These are phyloP conservation scores for Phytophthora sp. DNA, from an alignment of 352 stramenopile species.

Conservation along the genomic window DNA sequence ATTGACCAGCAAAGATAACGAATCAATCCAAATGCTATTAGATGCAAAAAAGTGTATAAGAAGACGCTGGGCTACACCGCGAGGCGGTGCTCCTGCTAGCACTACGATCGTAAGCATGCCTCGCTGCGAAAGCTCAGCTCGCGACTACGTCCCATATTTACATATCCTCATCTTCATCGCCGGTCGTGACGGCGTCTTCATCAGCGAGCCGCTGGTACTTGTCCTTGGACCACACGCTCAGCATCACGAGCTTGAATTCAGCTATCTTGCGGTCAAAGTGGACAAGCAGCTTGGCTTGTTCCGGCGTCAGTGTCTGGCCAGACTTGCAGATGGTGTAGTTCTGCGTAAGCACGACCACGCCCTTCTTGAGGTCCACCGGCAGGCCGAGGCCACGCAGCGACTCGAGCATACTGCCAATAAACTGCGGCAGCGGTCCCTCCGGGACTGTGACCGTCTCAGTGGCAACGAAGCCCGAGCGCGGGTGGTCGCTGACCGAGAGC, in stretches of 20 bases:
- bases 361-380: constrained; percentile 97
- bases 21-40: constrained; percentile 34
- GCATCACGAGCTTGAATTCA: constrained; percentile 82
- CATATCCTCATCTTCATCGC: constrained; percentile 65
- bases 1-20: not conserved
- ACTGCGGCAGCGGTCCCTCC: constrained; percentile 90
- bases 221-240: constrained; percentile 81
- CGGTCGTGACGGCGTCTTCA: constrained; percentile 37
- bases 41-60: constrained; percentile 36
- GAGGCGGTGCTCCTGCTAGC: constrained; percentile 1
- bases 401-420: constrained; percentile 97
- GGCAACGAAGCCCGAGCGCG: constrained; percentile 93
- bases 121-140: constrained; percentile 7
- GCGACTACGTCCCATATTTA: constrained; percentile 40
- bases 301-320: constrained; percentile 93
- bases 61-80: constrained; percentile 7
- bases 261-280: constrained; percentile 91
- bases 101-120: not conserved
- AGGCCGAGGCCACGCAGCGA: constrained; percentile 96
- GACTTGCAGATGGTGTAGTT: constrained; percentile 95
- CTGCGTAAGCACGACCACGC: constrained; percentile 91
- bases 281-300: constrained; percentile 96
- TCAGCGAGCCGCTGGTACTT: constrained; percentile 76
- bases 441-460: constrained; percentile 90
- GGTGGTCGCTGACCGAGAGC: constrained; percentile 93